These are phyloP conservation scores for Sphaerulina populicola DNA, from an alignment of 2,329 filamentous ascomycete genomes.

Conservation along the genomic window DNA sequence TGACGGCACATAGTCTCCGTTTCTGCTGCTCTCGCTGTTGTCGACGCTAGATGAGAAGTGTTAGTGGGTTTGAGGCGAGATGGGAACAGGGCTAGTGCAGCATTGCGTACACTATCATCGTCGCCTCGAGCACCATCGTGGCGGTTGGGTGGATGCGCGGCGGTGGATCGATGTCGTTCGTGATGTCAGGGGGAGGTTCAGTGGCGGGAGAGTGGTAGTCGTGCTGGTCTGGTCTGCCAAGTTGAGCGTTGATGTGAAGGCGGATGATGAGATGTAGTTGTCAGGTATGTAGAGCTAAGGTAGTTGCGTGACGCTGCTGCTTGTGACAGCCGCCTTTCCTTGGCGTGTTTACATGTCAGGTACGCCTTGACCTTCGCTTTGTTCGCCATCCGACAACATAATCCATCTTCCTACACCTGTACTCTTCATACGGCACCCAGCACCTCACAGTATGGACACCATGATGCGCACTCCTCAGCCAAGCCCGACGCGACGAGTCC, in stretches of 20 bases:
- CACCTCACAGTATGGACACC: slow-evolving; percentile 10
- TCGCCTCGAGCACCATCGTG: slow-evolving; percentile 97
- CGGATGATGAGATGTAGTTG: no score
- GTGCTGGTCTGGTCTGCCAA: no score
- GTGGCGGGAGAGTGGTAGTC: no score
- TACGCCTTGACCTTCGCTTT: no score
- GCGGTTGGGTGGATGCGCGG: slow-evolving; percentile 28
- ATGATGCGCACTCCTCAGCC: slow-evolving; percentile 17
- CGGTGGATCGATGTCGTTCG: no score
- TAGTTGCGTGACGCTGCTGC: no score
- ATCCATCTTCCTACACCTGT: neutral
- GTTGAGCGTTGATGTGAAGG: no score
- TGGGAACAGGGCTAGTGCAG: slow-evolving; percentile 26
- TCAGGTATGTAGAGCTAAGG: no score
- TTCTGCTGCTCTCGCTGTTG: slow-evolving; percentile 97
- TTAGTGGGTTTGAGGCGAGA: slow-evolving; percentile 14
- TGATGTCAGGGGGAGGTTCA: no score
- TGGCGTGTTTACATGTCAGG: no score
- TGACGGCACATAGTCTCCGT: slow-evolving; percentile 85
- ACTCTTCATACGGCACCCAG: neutral
- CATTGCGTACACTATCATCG: slow-evolving; percentile 70
- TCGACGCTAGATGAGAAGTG: slow-evolving; percentile 52
- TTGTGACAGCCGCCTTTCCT: no score
- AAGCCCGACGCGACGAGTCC: slow-evolving; percentile 21
- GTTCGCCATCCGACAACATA: no score